phyloP scores from a whole-genome alignment of 495 filamentous ascomycete genomes.

The Ascodesmis nigricans region DNA sequence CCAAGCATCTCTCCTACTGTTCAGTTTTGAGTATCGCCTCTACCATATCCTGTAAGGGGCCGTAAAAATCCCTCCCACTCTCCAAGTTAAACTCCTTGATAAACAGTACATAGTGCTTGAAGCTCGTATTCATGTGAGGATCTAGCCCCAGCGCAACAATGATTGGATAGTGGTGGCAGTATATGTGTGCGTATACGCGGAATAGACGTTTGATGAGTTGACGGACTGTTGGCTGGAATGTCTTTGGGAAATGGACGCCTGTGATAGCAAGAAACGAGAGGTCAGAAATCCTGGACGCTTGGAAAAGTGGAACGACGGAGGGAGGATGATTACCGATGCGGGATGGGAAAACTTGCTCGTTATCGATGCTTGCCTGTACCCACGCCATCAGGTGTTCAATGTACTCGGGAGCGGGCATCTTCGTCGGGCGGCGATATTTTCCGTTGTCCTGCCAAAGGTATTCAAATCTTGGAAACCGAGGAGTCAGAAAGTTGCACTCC shows the following conservation, averaged over 20 bases:
- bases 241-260: conserved; percentile 92
- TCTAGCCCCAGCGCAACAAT: conserved; percentile 87
- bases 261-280: too few species aligned
- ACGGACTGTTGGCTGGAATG: conserved; percentile 62
- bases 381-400: conserved; percentile 94
- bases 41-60: conserved; percentile 80
- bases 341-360: conserved; percentile 82
- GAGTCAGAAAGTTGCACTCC: too few species aligned
- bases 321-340: conserved; percentile 80
- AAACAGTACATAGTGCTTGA: conserved; percentile 87
- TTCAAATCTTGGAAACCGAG: too few species aligned
- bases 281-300: too few species aligned
- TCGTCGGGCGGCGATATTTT: conserved; percentile 81
- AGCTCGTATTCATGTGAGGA: conserved; percentile 94
- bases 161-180: conserved; percentile 98
- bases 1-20: too few species aligned
- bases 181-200: conserved; percentile 95
- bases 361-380: conserved; percentile 88
- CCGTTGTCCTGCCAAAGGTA: conserved; percentile 82
- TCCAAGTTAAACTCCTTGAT: conserved; percentile 67
- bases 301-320: too few species aligned
- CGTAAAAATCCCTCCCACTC: conserved; percentile 80
- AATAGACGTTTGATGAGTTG: conserved; percentile 98
- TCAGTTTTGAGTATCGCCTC: conserved; percentile 93
- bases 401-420: conserved; percentile 92